These are phyloP conservation scores for Globisporangium emineosum DNA, from an alignment of 352 stramenopile species.

Conservation along the genomic window DNA sequence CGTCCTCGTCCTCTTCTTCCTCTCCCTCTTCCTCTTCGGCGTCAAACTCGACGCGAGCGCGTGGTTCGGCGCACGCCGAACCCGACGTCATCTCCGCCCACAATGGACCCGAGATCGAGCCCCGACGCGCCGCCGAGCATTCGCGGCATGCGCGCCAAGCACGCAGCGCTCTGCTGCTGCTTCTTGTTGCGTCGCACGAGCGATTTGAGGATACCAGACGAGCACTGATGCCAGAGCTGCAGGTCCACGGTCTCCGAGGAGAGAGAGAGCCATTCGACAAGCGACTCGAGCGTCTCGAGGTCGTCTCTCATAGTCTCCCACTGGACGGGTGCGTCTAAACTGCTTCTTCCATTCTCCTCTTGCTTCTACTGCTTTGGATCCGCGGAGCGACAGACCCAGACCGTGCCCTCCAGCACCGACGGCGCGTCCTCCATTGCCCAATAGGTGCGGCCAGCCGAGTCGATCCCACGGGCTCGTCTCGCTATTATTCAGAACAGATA, in stretches of 20 bases:
- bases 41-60: constrained; percentile 41
- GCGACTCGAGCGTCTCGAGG: constrained; percentile 43
- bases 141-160: constrained; percentile 37
- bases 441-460: constrained; percentile 49
- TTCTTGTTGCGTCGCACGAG: constrained; percentile 49
- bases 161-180: constrained; percentile 33
- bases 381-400: constrained; percentile 61
- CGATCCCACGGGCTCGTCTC: constrained; percentile 46
- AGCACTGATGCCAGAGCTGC: constrained; percentile 50
- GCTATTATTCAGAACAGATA: constrained; percentile 20
- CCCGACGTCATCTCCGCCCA: constrained; percentile 21
- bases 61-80: constrained; percentile 35
- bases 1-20: constrained; percentile 15
- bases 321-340: not conserved
- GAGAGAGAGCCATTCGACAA: constrained; percentile 46
- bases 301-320: constrained; percentile 69
- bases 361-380: constrained; percentile 15
- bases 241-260: constrained; percentile 47
- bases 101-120: constrained; percentile 26
- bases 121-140: constrained; percentile 31
- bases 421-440: constrained; percentile 61
- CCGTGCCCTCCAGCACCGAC: constrained; percentile 42
- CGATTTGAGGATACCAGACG: constrained; percentile 40
- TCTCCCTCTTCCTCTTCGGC: constrained; percentile 32
- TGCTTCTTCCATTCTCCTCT: constrained; percentile 16